A percentile compares a stretch with the other conserved stretches of the same genome.
These are phyloP conservation scores for Inosperma sp. DNA, from an alignment of 768 basidiomycete species.

Conservation along the genomic window DNA sequence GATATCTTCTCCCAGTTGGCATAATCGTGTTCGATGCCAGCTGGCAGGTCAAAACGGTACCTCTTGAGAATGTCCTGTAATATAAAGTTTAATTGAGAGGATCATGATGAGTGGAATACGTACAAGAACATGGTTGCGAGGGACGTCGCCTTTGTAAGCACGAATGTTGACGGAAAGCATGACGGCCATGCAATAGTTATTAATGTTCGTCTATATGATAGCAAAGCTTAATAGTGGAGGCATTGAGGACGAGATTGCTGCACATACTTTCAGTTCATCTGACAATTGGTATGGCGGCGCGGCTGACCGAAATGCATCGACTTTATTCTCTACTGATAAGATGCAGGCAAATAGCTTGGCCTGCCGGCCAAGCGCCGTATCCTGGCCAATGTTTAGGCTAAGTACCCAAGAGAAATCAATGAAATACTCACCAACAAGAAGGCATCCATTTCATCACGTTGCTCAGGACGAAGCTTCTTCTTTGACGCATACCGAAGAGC, in stretches of 20 bases:
- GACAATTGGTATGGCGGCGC: constrained; percentile 2
- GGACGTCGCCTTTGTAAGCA: neutral
- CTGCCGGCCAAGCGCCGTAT: constrained; percentile 10
- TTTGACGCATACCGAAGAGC: no score
- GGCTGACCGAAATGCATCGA: neutral
- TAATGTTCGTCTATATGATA: constrained; percentile 19
- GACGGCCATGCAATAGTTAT: constrained; percentile 15
- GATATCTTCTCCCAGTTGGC: constrained; percentile 16
- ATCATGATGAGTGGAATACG: neutral
- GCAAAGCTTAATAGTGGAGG: neutral
- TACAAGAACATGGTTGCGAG: neutral
- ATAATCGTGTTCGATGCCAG: constrained; percentile 17
- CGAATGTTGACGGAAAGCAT: constrained; percentile 20
- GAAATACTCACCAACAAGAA: neutral
- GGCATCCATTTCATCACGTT: constrained; percentile 5
- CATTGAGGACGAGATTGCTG: neutral
- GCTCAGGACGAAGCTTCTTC: constrained; percentile 9
- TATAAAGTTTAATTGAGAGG: neutral
- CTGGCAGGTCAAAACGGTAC: constrained; percentile 15
- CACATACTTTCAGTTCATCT: neutral
- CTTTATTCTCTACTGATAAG: constrained; percentile 12
- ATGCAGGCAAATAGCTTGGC: constrained; percentile 14
- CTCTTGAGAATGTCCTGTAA: constrained; percentile 2
- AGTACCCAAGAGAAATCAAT: constrained; percentile 1
- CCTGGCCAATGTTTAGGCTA: constrained; percentile 1